Percentiles rank a stretch among this genome's conserved stretches.
Evolutionary conservation across 2,329 filamentous ascomycete species (phyloP).

Genomic region (Colletotrichum salicis): DNA sequence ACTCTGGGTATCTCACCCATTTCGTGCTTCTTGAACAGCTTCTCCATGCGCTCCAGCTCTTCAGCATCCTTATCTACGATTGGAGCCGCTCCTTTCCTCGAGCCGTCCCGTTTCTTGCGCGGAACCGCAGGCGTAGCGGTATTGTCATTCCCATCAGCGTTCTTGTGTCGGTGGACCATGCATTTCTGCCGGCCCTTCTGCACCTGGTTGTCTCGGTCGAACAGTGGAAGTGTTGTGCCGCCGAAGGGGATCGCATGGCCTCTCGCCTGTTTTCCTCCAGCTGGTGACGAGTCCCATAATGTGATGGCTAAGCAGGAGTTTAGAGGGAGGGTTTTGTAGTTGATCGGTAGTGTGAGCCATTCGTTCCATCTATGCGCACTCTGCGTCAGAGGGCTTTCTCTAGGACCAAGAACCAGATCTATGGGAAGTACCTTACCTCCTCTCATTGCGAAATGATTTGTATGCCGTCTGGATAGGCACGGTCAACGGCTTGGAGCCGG

Average conservation of each 20-base stretch:
- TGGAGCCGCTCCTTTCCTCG: slow-evolving; percentile 59
- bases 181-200: slow-evolving; percentile 95
- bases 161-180: slow-evolving; percentile 80
- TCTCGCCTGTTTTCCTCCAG: slow-evolving; percentile 74
- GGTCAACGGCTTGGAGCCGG: slow-evolving; percentile 92
- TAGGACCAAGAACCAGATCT: not conserved
- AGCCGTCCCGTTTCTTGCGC: slow-evolving; percentile 60
- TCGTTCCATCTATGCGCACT: slow-evolving; percentile 80
- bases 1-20: slow-evolving; percentile 95
- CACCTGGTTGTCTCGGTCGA: slow-evolving; percentile 90
- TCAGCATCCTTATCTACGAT: slow-evolving; percentile 76
- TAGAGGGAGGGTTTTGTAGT: slow-evolving; percentile 82
- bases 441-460: slow-evolving; percentile 83
- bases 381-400: slow-evolving; percentile 21
- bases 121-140: slow-evolving; percentile 81
- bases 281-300: slow-evolving; percentile 91
- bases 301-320: slow-evolving; percentile 91
- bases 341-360: slow-evolving; percentile 90
- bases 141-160: slow-evolving; percentile 85
- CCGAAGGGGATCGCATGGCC: slow-evolving; percentile 91
- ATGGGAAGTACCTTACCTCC: slow-evolving; percentile 56
- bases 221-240: slow-evolving; percentile 91
- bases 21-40: slow-evolving; percentile 95
- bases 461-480: slow-evolving; percentile 93
- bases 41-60: slow-evolving; percentile 89